Conservation (phyloP, 495 filamentous ascomycete species). For the Penicillium subrubescens region DNA sequence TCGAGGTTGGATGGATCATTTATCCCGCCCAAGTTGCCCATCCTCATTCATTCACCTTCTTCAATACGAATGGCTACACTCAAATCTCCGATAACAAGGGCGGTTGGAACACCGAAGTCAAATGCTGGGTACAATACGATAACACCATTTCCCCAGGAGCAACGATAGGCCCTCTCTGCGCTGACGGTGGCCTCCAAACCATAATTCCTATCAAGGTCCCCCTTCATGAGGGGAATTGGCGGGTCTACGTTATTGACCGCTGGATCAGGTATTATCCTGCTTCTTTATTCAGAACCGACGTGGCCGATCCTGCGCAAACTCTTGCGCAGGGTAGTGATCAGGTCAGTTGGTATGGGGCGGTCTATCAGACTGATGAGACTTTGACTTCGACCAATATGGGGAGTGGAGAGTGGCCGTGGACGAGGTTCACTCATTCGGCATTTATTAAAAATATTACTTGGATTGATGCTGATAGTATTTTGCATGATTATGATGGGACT, state of each 20-base stretch:
- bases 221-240: background rate
- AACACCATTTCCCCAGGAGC: background rate
- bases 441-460: background rate
- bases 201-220: background rate
- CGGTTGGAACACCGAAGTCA: background rate
- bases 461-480: background rate
- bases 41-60: background rate
- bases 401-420: background rate
- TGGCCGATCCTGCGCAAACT: background rate
- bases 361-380: background rate
- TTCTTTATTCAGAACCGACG: background rate
- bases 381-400: background rate
- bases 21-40: background rate
- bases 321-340: background rate
- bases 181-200: background rate
- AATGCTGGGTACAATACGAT: background rate
- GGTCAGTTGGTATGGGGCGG: background rate
- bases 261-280: background rate
- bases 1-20: background rate
- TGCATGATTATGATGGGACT: background rate
- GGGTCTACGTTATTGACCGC: background rate
- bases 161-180: background rate
- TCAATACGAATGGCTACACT: background rate
- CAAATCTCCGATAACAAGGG: background rate
- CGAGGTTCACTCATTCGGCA: background rate